Base-by-base conservation (phyloP, 352 stramenopile species). In the Phytophthora chlamydospora region DNA sequence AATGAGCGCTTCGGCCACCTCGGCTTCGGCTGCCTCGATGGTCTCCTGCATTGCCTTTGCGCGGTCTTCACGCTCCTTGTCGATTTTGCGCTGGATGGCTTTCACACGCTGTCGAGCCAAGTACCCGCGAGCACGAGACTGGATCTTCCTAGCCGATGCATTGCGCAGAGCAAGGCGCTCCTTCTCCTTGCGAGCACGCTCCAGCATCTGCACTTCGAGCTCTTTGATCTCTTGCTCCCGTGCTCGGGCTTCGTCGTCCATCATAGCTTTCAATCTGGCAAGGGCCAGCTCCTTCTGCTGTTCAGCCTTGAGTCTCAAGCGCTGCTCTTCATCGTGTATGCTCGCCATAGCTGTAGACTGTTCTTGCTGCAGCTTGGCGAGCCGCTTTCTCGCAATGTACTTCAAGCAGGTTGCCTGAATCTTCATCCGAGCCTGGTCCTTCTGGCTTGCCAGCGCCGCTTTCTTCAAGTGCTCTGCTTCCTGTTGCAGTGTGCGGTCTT, bases 181-280 rank as follows among this genome's bases (percentile, higher is more conserved):
- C 58, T 91, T 90, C 56, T 93, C 85, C 12, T 51, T 66, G n/a
- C 71, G 49, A 14, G 83, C 82, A 9, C 80, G 83, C 39, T 93
- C 82, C n/a, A 90, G 72, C 75, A 95, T 90, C 44, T 92, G 65
- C 11, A 80, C 52, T 58, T 92, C 80, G 1, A 95, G 73, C 32
- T 83, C 75, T 33, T 85, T 83, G 38, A 90, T 72, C 59, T 95
- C 85, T 39, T 90, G 80, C 33, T 95, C 83, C 4, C 76, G 59
- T 6, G 66, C 71, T 4, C 83, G 60, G 7, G 76, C 76, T 16
- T 95, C 83, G 12, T 91, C 80, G 36, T 93, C 83, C 73, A 95
- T 90, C 52, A 88, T 62, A 7, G 66, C 68, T 38, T 92, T 86
- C 14, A 91, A 63, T 53, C 75, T 72, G 10, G 81, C 77, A 21